Conservation (phyloP, 2,329 filamentous ascomycete species). For the Arthrobotrys conoides region DNA sequence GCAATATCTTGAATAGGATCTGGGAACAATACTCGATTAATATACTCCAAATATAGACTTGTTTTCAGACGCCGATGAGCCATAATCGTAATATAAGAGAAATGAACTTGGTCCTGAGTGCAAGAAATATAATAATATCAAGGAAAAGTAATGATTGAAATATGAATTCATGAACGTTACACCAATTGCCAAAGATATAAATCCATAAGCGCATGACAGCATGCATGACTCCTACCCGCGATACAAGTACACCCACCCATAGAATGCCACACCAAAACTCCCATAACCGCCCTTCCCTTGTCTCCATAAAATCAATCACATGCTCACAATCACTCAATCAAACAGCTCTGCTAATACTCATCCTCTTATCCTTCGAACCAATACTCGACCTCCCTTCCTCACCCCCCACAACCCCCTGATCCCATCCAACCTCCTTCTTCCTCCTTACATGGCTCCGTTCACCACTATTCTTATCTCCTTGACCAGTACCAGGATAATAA, state of each 20-base stretch:
- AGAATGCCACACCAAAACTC: too few species aligned
- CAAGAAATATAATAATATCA: too few species aligned
- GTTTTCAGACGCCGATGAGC: background rate
- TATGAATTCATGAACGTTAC: background rate
- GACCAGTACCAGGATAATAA: slow-evolving; percentile 4
- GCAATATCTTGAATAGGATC: too few species aligned
- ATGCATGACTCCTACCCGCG: slow-evolving; percentile 1
- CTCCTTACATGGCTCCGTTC: slow-evolving; percentile 12
- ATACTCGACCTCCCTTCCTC: background rate
- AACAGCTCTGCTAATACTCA: slow-evolving; percentile 40
- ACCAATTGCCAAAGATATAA: background rate
- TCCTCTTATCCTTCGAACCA: slow-evolving; percentile 13
- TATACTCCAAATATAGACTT: background rate
- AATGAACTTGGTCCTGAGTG: background rate
- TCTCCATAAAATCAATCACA: too few species aligned
- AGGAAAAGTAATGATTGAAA: background rate
- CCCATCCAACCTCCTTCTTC: slow-evolving; percentile 48
- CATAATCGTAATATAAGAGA: background rate
- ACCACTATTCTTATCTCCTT: background rate
- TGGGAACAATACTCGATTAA: background rate
- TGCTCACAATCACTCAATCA: background rate
- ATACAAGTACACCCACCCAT: background rate
- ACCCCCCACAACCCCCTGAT: slow-evolving; percentile 25
- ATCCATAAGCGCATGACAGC: background rate
- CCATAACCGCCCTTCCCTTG: background rate